Percentiles rank a stretch among this genome's conserved stretches.
phyloP scores from a whole-genome alignment of 1,139 yeast genomes.

The Taiozyma sp. region DNA sequence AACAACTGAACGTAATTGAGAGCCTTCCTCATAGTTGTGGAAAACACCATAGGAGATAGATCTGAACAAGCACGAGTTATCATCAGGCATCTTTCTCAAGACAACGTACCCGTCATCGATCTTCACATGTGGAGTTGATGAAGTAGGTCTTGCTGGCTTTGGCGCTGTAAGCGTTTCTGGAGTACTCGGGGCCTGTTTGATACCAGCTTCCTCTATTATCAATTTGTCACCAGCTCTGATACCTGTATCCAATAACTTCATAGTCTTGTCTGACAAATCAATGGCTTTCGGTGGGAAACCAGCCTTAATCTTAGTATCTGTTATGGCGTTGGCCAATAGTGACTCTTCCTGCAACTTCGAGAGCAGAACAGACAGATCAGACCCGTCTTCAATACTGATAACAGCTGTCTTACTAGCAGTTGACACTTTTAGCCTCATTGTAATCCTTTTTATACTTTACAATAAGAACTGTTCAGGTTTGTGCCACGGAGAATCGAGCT shows the following conservation, averaged over 20 bases:
- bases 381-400: constrained; percentile 22
- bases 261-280: constrained; percentile 24
- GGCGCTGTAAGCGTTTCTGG: not conserved
- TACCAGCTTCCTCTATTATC: constrained; percentile 29
- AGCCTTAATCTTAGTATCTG: constrained; percentile 30
- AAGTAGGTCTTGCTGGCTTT: constrained; percentile 12
- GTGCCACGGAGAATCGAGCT: not conserved
- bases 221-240: constrained; percentile 58
- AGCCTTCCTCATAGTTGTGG: constrained; percentile 34
- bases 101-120: constrained; percentile 16
- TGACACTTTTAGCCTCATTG: constrained; percentile 27
- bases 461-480: not conserved
- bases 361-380: constrained; percentile 20
- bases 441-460: not conserved
- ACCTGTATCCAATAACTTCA: constrained; percentile 35
- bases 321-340: not conserved
- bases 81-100: constrained; percentile 67
- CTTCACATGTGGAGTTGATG: constrained; percentile 9
- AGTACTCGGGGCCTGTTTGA: not conserved
- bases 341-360: constrained; percentile 11
- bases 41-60: constrained; percentile 56
- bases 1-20: constrained; percentile 43
- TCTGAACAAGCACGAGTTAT: constrained; percentile 76
- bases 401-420: constrained; percentile 19
- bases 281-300: constrained; percentile 63